These are phyloP conservation scores for Forsythia viridissima DNA, from an alignment of 257 asterid species.

Conservation along the genomic window DNA sequence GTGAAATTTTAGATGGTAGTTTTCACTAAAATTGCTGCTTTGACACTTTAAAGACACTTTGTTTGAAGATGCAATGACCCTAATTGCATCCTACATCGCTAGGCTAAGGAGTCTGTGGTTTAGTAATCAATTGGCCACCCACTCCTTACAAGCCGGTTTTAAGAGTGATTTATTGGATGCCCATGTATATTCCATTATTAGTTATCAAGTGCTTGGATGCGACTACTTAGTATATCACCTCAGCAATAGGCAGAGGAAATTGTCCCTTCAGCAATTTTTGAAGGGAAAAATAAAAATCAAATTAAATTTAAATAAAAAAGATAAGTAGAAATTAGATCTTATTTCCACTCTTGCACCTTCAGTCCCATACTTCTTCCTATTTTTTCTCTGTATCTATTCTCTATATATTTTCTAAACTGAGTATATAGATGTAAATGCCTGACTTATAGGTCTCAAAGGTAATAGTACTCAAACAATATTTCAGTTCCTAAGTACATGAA, in stretches of 20 bases:
- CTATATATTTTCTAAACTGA: not conserved
- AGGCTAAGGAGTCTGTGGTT: too few relatives aligned
- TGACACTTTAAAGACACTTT: not conserved
- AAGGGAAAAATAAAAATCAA: not conserved
- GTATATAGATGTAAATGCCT: not conserved
- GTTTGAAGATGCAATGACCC: too few relatives aligned
- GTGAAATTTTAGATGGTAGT: constrained; percentile 12
- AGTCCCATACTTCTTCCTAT: not conserved
- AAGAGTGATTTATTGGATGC: not conserved
- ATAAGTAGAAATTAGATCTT: not conserved
- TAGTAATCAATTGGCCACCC: too few relatives aligned
- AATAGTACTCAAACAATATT: not conserved
- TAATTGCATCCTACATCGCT: too few relatives aligned
- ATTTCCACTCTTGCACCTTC: not conserved
- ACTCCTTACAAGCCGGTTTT: too few relatives aligned
- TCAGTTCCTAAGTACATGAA: not conserved
- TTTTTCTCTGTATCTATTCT: not conserved
- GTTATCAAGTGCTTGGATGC: not conserved
- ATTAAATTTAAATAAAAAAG: not conserved
- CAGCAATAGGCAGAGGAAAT: not conserved
- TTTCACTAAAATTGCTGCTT: constrained; percentile 2
- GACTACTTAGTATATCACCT: not conserved
- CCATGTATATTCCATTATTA: not conserved
- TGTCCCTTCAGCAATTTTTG: not conserved
- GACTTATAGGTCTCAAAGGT: not conserved